These are phyloP conservation scores for Penicillium cataractarum DNA, from an alignment of 495 filamentous ascomycete genomes.

Conservation along the genomic window DNA sequence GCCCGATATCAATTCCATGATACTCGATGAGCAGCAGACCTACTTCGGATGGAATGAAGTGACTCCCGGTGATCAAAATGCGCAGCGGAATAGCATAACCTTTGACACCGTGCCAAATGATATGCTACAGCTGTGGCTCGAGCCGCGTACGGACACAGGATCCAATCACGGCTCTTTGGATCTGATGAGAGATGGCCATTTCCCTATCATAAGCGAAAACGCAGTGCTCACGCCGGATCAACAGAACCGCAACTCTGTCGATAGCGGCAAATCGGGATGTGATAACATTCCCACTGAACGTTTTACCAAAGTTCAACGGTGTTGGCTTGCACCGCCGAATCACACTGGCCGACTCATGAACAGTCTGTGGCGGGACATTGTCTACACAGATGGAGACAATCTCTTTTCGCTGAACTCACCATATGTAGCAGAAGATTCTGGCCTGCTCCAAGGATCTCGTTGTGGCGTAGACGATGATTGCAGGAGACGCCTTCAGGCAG, in stretches of 20 bases:
- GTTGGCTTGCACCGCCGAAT: constrained; percentile 50
- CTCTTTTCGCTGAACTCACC: constrained; percentile 42
- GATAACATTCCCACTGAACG: constrained; percentile 50
- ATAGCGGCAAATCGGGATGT: constrained; percentile 38
- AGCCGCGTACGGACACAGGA: constrained; percentile 40
- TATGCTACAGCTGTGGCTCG: constrained; percentile 46
- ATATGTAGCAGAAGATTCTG: constrained; percentile 25
- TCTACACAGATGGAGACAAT: constrained; percentile 47
- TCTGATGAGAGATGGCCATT: constrained; percentile 35
- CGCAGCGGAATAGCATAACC: constrained; percentile 26
- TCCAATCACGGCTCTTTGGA: constrained; percentile 44
- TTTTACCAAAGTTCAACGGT: constrained; percentile 53
- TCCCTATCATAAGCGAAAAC: constrained; percentile 37
- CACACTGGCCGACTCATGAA: constrained; percentile 52
- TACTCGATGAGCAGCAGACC: constrained; percentile 38
- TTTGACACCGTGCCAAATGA: constrained; percentile 40
- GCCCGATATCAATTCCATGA: constrained; percentile 38
- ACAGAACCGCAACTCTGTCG: constrained; percentile 30
- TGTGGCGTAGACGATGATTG: constrained; percentile 56
- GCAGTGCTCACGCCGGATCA: constrained; percentile 27
- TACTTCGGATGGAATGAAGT: constrained; percentile 45
- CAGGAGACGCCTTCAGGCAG: constrained; percentile 44
- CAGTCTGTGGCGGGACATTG: constrained; percentile 51
- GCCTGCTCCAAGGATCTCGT: constrained; percentile 41
- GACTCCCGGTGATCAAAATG: constrained; percentile 26